Conservation (phyloP, 2,329 filamentous ascomycete species). For the Alternaria solani region DNA sequence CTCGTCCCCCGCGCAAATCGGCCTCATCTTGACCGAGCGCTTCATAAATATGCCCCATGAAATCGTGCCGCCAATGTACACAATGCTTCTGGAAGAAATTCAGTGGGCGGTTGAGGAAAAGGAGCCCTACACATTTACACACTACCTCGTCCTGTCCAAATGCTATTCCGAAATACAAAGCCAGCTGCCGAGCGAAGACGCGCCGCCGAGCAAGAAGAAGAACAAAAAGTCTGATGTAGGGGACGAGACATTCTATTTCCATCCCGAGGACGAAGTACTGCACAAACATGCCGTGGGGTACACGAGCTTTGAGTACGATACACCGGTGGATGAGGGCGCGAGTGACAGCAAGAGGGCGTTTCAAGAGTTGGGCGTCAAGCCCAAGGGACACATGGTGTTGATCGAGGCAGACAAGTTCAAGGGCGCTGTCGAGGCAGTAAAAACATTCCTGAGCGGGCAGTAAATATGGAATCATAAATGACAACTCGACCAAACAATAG, state of each 20-base stretch:
- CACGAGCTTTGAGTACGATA: conserved; percentile 79
- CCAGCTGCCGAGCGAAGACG: conserved; percentile 66
- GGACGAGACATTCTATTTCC: conserved; percentile 82
- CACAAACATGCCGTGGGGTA: conserved; percentile 76
- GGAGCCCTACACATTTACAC: conserved; percentile 90
- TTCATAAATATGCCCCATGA: conserved; percentile 97
- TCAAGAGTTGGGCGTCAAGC: conserved; percentile 88
- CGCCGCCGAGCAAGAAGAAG: conserved; percentile 53
- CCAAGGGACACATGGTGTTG: conserved; percentile 83
- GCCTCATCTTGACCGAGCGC: conserved; percentile 88
- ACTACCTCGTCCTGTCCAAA: conserved; percentile 91
- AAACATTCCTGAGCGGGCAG: conserved; percentile 69
- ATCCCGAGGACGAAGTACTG: conserved; percentile 92
- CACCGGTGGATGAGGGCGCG: conserved; percentile 76
- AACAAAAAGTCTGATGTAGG: conserved; percentile 47
- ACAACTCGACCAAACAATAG: neutral
- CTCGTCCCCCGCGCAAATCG: conserved; percentile 65
- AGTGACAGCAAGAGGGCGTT: conserved; percentile 95
- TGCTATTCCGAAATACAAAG: conserved; percentile 91
- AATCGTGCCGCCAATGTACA: conserved; percentile 91
- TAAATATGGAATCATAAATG: conserved; percentile 6
- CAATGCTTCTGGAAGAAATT: conserved; percentile 91
- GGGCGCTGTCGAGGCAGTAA: conserved; percentile 76
- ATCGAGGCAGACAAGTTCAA: conserved; percentile 82
- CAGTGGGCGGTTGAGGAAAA: conserved; percentile 86